These are phyloP conservation scores for Phytophthora citrophthora DNA, from an alignment of 352 stramenopile species.

Conservation along the genomic window DNA sequence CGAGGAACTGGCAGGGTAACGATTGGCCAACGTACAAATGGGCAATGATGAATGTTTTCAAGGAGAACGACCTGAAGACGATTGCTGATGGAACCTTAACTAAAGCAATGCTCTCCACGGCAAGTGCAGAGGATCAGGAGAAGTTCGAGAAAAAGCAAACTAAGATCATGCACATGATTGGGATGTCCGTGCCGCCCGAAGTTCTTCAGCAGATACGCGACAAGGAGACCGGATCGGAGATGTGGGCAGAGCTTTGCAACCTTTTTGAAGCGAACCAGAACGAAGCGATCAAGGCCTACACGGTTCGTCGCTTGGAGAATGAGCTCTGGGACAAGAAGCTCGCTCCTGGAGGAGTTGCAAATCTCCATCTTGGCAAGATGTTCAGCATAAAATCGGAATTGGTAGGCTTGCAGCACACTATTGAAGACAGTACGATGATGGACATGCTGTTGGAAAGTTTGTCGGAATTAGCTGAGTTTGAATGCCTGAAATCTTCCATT, in stretches of 20 bases:
- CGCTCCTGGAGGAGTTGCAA: background rate
- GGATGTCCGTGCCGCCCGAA: slow-evolving; percentile 1
- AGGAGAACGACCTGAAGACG: background rate
- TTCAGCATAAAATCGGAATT: background rate
- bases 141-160: slow-evolving; percentile 4
- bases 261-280: background rate
- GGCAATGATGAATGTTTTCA: background rate
- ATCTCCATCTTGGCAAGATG: slow-evolving; percentile 3
- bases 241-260: slow-evolving; percentile 2
- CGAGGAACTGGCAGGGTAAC: slow-evolving; percentile 3
- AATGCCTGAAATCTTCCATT: slow-evolving; percentile 8
- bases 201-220: slow-evolving; percentile 8
- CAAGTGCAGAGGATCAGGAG: background rate
- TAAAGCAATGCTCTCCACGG: background rate
- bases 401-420: slow-evolving; percentile 2
- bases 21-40: background rate
- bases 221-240: slow-evolving; percentile 4
- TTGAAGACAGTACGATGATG: slow-evolving; percentile 9
- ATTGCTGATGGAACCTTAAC: background rate
- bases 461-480: slow-evolving; percentile 2
- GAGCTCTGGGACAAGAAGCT: background rate
- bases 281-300: background rate
- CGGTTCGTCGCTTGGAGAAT: background rate
- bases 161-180: slow-evolving; percentile 9
- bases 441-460: slow-evolving; percentile 2